These are phyloP conservation scores for Schwanniomyces etchellsii DNA, from an alignment of 1,139 yeast species.

Conservation along the genomic window DNA sequence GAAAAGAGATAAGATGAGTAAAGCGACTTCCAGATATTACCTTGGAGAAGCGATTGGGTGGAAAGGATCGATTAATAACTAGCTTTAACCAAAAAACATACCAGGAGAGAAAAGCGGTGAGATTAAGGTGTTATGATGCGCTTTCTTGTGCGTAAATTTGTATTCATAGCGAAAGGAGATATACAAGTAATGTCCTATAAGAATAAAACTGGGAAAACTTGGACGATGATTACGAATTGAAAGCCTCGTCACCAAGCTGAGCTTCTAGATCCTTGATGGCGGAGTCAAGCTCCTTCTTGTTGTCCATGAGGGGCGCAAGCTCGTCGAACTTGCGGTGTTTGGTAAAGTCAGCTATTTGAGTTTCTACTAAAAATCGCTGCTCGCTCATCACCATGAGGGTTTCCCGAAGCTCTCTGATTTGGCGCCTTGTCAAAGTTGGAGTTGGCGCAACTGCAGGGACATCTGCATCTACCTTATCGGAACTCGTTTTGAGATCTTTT, in stretches of 20 bases:
- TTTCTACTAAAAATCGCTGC: constrained; percentile 66
- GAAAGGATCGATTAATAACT: too few species aligned
- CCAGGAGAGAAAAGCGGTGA: too few species aligned
- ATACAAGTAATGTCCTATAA: too few species aligned
- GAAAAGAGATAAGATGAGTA: too few species aligned
- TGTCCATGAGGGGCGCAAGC: constrained; percentile 52
- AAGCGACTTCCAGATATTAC: too few species aligned
- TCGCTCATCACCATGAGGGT: constrained; percentile 84
- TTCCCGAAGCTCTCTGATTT: constrained; percentile 60
- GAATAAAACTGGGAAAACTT: too few species aligned
- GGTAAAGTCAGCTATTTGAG: constrained; percentile 57
- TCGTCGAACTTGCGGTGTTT: constrained; percentile 75
- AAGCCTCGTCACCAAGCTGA: constrained; percentile 62
- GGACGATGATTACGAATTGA: too few species aligned
- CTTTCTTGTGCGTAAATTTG: too few species aligned
- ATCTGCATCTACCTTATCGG: constrained; percentile 1
- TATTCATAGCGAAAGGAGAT: too few species aligned
- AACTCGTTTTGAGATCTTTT: constrained; percentile 3
- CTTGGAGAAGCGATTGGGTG: too few species aligned
- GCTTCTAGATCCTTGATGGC: constrained; percentile 48
- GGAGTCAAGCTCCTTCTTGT: constrained; percentile 50
- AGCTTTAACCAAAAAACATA: too few species aligned
- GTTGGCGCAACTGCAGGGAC: not conserved
- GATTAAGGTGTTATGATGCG: too few species aligned
- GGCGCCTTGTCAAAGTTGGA: constrained; percentile 37